Conservation (phyloP, 2,329 filamentous ascomycete genomes). For the Pseudocercospora musae region DNA sequence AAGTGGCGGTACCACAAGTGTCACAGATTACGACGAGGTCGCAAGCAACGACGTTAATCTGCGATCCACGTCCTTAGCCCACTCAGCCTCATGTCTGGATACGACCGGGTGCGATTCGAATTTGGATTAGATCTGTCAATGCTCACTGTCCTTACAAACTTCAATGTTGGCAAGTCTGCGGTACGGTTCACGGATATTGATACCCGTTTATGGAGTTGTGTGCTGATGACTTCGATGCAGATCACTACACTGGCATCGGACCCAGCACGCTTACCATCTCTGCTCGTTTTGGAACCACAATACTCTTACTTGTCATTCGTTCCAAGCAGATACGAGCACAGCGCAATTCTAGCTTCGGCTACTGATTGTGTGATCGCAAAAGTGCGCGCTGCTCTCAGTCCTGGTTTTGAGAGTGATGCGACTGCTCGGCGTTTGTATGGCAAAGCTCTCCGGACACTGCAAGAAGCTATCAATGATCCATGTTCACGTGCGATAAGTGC, state of each 20-base stretch:
- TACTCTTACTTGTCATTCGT: conserved; percentile 28
- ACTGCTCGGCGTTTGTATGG: conserved; percentile 19
- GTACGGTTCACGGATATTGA: not conserved
- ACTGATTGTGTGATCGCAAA: conserved; percentile 28
- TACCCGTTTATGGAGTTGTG: not conserved
- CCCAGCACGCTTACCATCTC: conserved; percentile 11
- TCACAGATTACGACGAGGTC: not conserved
- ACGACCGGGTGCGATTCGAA: conserved; percentile 18
- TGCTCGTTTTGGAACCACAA: conserved; percentile 16
- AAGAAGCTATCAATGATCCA: conserved; percentile 20
- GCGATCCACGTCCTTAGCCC: not conserved
- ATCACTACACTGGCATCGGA: conserved; percentile 13
- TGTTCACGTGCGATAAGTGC: conserved; percentile 4
- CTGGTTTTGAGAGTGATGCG: not conserved
- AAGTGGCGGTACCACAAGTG: not conserved
- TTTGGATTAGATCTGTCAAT: conserved; percentile 26
- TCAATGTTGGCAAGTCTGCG: conserved; percentile 25
- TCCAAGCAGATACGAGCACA: conserved; percentile 24
- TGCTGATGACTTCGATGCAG: not conserved
- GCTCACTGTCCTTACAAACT: conserved; percentile 27
- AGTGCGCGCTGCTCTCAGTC: conserved; percentile 17
- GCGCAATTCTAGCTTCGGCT: conserved; percentile 22
- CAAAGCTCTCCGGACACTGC: conserved; percentile 23
- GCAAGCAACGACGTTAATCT: not conserved
- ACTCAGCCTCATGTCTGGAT: conserved; percentile 7